These are phyloP conservation scores for Vigna trinervia DNA, from an alignment of 306 rosid genomes.

Conservation along the genomic window DNA sequence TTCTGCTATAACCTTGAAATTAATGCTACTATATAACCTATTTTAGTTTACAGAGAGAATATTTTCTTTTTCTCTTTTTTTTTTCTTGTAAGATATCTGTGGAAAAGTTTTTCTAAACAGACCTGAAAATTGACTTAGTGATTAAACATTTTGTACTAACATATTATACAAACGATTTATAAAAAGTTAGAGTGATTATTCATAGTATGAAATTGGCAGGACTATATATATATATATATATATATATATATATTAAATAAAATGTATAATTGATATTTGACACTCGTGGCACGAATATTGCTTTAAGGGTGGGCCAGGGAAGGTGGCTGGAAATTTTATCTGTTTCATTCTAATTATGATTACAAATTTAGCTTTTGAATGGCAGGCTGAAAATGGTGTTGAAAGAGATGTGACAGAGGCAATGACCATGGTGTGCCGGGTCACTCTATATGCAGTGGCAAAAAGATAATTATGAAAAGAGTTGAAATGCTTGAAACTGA, in stretches of 20 bases:
- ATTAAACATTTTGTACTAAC: too few species aligned
- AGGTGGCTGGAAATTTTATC: slow-evolving; percentile 41
- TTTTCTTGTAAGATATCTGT: too few species aligned
- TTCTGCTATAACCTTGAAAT: too few species aligned
- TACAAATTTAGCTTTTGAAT: slow-evolving; percentile 55
- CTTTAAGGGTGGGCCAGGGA: slow-evolving; percentile 41
- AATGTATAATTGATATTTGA: neutral
- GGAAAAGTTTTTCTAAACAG: too few species aligned
- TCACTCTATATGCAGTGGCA: slow-evolving; percentile 35
- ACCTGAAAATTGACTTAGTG: too few species aligned
- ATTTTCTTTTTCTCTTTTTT: too few species aligned
- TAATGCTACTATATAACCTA: too few species aligned
- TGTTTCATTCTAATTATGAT: slow-evolving; percentile 53
- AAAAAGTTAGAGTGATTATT: neutral
- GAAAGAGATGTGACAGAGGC: slow-evolving; percentile 63
- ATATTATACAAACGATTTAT: neutral
- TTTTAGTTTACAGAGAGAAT: too few species aligned
- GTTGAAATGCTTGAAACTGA: slow-evolving; percentile 40
- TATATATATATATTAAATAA: neutral
- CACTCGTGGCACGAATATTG: neutral
- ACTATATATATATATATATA: neutral
- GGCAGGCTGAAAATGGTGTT: slow-evolving; percentile 67
- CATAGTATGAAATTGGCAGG: too few species aligned
- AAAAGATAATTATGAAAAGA: slow-evolving; percentile 36
- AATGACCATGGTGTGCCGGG: slow-evolving; percentile 48